Percentiles rank a stretch among this genome's conserved stretches.
Conservation (phyloP, 805 yeast genomes). For the Priceomyces fermenticarens region DNA sequence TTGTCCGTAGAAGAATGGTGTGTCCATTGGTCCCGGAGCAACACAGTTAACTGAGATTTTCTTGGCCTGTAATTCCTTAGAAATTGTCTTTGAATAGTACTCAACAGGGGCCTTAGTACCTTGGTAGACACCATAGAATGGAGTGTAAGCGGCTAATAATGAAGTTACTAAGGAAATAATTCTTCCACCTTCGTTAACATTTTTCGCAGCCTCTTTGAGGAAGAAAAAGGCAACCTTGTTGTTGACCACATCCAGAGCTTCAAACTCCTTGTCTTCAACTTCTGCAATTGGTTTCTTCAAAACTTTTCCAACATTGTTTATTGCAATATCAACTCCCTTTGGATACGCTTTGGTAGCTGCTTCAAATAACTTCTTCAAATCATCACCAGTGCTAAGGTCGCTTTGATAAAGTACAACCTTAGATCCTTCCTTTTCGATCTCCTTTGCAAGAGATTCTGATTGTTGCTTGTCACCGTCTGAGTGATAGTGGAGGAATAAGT, state of each 20-base stretch:
- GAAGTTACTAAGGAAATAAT: constrained; percentile 62
- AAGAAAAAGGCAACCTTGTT: constrained; percentile 62
- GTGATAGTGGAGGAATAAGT: constrained; percentile 55
- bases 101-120: constrained; percentile 59
- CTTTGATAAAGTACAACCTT: constrained; percentile 44
- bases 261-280: constrained; percentile 54
- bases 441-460: constrained; percentile 35
- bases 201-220: constrained; percentile 52
- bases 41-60: constrained; percentile 52
- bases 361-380: constrained; percentile 43
- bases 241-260: constrained; percentile 50
- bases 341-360: constrained; percentile 46
- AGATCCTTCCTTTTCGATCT: constrained; percentile 26
- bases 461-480: constrained; percentile 35
- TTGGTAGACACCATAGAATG: constrained; percentile 50
- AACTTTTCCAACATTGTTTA: constrained; percentile 66
- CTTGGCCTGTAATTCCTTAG: constrained; percentile 48
- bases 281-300: constrained; percentile 57
- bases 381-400: constrained; percentile 40
- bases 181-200: constrained; percentile 49
- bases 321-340: constrained; percentile 53
- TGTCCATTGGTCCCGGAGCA: constrained; percentile 69
- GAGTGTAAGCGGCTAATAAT: constrained; percentile 62
- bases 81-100: constrained; percentile 49
- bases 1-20: constrained; percentile 62